Evolutionary conservation across 192 early-diverging fungal genomes (phyloP), one percentile per base, ranked within the genome.

Genomic region (Allomyces arbusculus): DNA sequence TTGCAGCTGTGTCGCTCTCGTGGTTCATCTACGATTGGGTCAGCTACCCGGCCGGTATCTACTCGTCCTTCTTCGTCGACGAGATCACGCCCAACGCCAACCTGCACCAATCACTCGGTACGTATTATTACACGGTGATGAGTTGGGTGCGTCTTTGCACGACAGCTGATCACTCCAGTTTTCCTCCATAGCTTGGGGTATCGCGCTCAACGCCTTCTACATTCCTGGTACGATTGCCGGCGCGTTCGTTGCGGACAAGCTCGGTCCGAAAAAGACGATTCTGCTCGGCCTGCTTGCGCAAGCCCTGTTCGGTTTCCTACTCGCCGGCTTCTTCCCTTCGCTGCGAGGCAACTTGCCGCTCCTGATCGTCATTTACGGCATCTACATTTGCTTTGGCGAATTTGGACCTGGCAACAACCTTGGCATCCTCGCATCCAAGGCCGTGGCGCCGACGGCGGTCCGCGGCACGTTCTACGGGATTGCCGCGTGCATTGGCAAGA

Each of bases 301-400:
- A 69, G 66, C 69, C 40, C 28, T 70, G 1, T 24, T 62, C 14
- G 69, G 63, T 28, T 61, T 58, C 40, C 24, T 68, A 10, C 20
- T 70, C 23, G 65, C 65, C 20, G 14, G 33, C 33, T 40, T 40
- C 33, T 40, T 40, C 33, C 33, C 33, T 40, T 40, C 33, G 33
- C 33, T 40, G 33, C 33, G 33, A 3, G 33, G 33, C 33, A 40
- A 40, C 33, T 7, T 40, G 33, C 33, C 33, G 33, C 61, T 79
- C 45, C 81, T 82, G 24, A 76, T 82, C 50, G 71, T 81, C 26
- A 69, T 80, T 23, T 82, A 82, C 62, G 81, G 81, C 64, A 61
- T 81, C 25, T 82, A 79, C 65, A 68, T 82, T 65, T 74, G 73
- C 63, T 72, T 78, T 62, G 76, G 76, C 61, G 74, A 80, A 25